Base-by-base conservation (phyloP, 2,329 filamentous ascomycete genomes). In the Aspergillus ochraceus region DNA sequence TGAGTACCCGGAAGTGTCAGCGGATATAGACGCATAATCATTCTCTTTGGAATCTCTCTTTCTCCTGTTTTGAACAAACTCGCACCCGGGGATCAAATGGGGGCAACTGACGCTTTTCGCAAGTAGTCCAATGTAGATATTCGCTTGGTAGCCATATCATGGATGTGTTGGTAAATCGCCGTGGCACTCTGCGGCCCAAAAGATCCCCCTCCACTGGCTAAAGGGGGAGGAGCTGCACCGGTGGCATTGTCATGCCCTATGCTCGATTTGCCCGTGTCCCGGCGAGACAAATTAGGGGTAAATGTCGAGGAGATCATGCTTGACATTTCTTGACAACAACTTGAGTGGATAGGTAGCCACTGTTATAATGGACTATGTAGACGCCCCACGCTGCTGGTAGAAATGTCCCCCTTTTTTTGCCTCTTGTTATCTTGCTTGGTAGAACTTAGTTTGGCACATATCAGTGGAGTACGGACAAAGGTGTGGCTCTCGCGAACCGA, bases 111-210 rank as follows among this genome's bases (percentile, higher is more conserved):
- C 92, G 92, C 90, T 79, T 96, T 97, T 63, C 93, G 87, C 64
- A 99, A 77, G 73, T 99, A 99, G 69, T 96, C 91, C 47, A 99
- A 77, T 0, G 95, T 98, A 2, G 92, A 92, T 80, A 99, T 97
- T 67, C 95, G 86, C 81, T 99, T 99, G 60, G 89, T 89, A 42
- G 91, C 90, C 68, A 91, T 86, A 61, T 98, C 94, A 59, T 94
- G 90, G 62, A 99, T 86, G 64, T 87, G 84, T 66, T 87, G 82
- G 72, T 86, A 88, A 58, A 88, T 80, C 52, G 81, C 78, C 60
- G 81, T 77, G 9, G 85, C 84, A 64, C 82, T 85, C 64, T 81
- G 78, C 24, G 75, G 76, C 10, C 73, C 79, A 63, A 72, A 73
- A 60, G 68, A 70, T 58, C 69, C 75, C 47, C 65, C 71, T 29